Evolutionary conservation across 352 stramenopile genomes (phyloP), one percentile per base, ranked within the genome.

Genomic region (Phytopythium ostracodes): DNA sequence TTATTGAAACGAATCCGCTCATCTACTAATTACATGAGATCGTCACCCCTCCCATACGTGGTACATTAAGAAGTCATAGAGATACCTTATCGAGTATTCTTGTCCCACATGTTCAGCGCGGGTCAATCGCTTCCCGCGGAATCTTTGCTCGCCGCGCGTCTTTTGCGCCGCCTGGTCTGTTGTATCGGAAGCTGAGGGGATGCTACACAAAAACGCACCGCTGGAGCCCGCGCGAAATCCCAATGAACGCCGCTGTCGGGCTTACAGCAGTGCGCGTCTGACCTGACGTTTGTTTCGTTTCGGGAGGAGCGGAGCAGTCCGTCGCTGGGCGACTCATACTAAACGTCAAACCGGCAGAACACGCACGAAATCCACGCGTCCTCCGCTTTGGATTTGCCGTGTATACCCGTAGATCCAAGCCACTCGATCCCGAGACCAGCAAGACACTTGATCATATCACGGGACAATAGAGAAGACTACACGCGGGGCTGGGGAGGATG

Each of bases 201-300:
- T 55, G 49, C 49, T 36, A 27, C 49, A 55, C 49, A 55, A 36
- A 55, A 31, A 36, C 49, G 49, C 49, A 55, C 49, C 49, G 25
- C 49, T 55, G 49, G 49, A 55, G 40, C 49, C 20, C 8, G n/a
- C 47, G 22, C 22, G 47, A 54, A n/a, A 36, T n/a, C 47, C 9
- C 8, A 38, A n/a, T 31, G 47, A 27, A 31, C 47, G 22, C 18
- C 17, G 29, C 47, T 20, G 22, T 24, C 47, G 24, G 17, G 24
- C 47, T 27, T 54, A 29, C 9, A 15, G 9, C 7, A 25, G 44
- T 7, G 20, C 44, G 44, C 44, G n/a, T 52, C 44, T 31, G 25
- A 27, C 46, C 22, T 22, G n/a, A 7, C 29, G 29, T 33, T 33
- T 33, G 29, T 33, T 33, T 33, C n/a, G 29, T 33, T 52, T 27